Evolutionary conservation across 768 basidiomycete genomes (phyloP).

Genomic region (Podaxis sp.): DNA sequence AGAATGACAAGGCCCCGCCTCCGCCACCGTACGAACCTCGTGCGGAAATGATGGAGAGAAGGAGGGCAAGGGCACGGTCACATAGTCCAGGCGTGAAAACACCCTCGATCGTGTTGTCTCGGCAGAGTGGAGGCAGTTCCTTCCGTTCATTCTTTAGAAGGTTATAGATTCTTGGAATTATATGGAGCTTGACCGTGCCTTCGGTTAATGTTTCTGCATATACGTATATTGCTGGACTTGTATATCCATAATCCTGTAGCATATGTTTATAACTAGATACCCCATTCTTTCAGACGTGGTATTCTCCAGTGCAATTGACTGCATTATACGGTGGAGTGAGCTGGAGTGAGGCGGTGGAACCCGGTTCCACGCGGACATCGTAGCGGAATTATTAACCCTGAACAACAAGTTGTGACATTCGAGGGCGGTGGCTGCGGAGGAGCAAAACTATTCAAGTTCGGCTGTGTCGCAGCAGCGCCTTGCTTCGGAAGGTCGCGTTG

Average conservation of each 20-base stretch:
- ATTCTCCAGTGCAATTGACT: background rate
- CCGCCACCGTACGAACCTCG: background rate
- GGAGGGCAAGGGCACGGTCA: background rate
- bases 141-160: background rate
- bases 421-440: background rate
- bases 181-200: background rate
- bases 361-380: background rate
- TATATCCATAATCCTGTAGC: background rate
- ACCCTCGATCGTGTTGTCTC: background rate
- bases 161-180: background rate
- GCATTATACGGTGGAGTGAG: background rate
- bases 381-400: background rate
- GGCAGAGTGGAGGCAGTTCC: background rate
- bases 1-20: background rate
- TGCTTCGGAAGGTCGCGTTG: constrained; percentile 91
- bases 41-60: background rate
- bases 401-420: background rate
- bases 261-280: background rate
- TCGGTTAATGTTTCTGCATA: background rate
- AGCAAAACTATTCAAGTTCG: constrained; percentile 45
- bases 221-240: background rate
- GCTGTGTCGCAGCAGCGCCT: constrained; percentile 76
- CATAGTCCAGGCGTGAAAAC: background rate
- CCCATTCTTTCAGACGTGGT: background rate
- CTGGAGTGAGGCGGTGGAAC: background rate